Evolutionary conservation across 257 asterid genomes (phyloP), one percentile per base, ranked within the genome.

Genomic region (Galeopsis tetrahit): DNA sequence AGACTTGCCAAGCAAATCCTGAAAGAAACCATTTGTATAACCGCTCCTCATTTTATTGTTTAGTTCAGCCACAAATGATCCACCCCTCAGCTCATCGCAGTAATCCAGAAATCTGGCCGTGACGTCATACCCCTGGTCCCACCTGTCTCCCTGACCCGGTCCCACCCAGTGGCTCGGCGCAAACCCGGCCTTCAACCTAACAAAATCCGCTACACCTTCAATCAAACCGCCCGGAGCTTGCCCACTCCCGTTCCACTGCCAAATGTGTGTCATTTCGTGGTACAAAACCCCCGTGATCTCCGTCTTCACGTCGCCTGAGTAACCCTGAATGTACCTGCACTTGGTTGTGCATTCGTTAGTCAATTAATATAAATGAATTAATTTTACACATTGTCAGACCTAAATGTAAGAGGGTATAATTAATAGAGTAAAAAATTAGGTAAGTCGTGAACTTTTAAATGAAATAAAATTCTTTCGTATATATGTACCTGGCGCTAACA

Each of bases 101-200:
- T 90, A 84, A 28, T 85, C 92, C 44, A 90, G 79, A 75, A 90
- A 90, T 68, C 69, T 52, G 31, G 93, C 95, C 0, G 93, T 90
- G 2, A 88, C 89, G 1, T 83, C 91, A 8, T 86, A 86, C 3
- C 93, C 97, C 69, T 85, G 89, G 48, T 88, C 87, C 93, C 95
- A 88, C 59, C 78, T 74, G 44, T 79, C 71, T 2, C 97, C 95
- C 48, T 82, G 74, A 1, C 95, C 93, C 0, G 91, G 75, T 9
- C 66, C 13, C 49, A 79, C 92, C 95, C 95, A 90, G 35, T 90
- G 87, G 33, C 90, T 66, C 0, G 96, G 89, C 7, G 74, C 86
- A 11, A 66, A 75, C 0, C 86, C 87, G 2, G 86, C 88, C 65
- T 73, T 86, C 10, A 88, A 75, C 85, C 93, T 81, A 43, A 89